These are phyloP conservation scores for Yamadazyma friedrichii DNA, from an alignment of 1,139 yeast species.

Conservation along the genomic window DNA sequence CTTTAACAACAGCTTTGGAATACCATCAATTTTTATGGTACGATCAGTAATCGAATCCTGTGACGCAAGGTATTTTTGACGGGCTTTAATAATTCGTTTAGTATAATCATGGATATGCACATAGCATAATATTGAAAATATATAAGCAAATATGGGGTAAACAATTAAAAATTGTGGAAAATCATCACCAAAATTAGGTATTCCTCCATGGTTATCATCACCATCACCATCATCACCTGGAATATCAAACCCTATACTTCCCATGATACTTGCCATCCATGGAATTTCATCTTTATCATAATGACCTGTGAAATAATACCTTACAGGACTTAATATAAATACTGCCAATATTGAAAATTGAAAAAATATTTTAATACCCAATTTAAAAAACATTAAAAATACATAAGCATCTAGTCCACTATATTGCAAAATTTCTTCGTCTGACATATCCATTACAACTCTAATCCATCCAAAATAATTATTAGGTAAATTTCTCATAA, in stretches of 20 bases:
- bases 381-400: constrained; percentile 42
- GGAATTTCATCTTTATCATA: constrained; percentile 40
- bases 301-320: constrained; percentile 46
- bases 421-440: constrained; percentile 40
- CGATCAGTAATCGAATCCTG: constrained; percentile 92
- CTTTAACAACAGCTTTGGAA: constrained; percentile 49
- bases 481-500: constrained; percentile 36
- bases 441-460: constrained; percentile 34
- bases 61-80: constrained; percentile 82
- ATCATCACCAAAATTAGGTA: constrained; percentile 25
- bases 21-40: constrained; percentile 85
- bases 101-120: constrained; percentile 68
- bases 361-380: constrained; percentile 43
- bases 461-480: constrained; percentile 42
- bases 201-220: constrained; percentile 2
- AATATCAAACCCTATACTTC: neutral
- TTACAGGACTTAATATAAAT: constrained; percentile 41
- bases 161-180: constrained; percentile 57
- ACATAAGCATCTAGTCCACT: constrained; percentile 50
- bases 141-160: constrained; percentile 82
- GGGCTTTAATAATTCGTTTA: constrained; percentile 62
- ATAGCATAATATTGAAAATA: constrained; percentile 71
- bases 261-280: constrained; percentile 9
- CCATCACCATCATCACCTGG: neutral
- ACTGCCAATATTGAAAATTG: constrained; percentile 37